Evolutionary conservation across 768 basidiomycete genomes (phyloP), one percentile per base, ranked within the genome.

Genomic region (Tricholoma sp.): DNA sequence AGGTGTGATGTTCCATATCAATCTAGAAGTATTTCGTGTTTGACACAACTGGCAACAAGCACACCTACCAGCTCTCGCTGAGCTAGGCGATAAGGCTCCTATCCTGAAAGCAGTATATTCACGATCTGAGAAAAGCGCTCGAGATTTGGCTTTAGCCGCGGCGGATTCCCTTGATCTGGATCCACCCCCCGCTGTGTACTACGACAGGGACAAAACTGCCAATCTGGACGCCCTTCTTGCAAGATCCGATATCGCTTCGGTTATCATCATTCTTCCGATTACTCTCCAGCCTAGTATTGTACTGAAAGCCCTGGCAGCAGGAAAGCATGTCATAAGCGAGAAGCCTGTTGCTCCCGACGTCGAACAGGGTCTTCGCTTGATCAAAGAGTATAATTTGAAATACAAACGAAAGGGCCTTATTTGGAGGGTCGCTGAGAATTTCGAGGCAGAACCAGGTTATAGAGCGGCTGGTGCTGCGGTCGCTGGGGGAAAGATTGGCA

Each of bases 261-360:
- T 94, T 32, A 79, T 91, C 66, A 73, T 94, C 52, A 84, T 81
- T 5, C 75, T 95, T 10, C 92, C 92, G 0, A 94, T 95, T 65
- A 79, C 83, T 0, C 63, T 77, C 4, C 91, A 93, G 68, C 90
- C 92, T 2, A 69, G 72, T 15, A 73, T 94, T 57, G 74, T 95
- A 54, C 69, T 81, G 56, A 81, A 80, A 63, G 80, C 82, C 0
- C 72, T 88, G 20, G 80, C 74, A 0, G 88, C 89, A 2, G 89
- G 92, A 28, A 96, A 95, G 72, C 89, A 94, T 66, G 91, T 95
- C 50, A 66, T 94, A 57, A 88, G 86, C 68, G 93, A 96, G 76
- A 95, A 95, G 66, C 94, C 94, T 6, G 79, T 94, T 12, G 90
- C 84, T 3, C 76, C 84, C 41, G 85, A 88, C 63, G 82, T 93